Evolutionary conservation across 2,329 filamentous ascomycete species (phyloP).

Genomic region (Aspergillus brunneoviolaceus): DNA sequence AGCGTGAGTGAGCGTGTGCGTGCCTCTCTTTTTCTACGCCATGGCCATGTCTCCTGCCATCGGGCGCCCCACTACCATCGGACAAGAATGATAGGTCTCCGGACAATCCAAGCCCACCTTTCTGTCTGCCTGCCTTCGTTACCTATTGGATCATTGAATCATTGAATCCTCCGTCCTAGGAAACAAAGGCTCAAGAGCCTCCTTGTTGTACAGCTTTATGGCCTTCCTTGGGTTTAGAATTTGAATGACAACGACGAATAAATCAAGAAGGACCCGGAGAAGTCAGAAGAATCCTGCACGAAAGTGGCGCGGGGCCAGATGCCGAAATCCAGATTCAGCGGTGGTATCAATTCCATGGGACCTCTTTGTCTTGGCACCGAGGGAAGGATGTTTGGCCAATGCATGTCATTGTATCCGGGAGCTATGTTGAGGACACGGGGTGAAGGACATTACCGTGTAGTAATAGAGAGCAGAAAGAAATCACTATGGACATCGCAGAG

Average conservation of each 20-base stretch:
- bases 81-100: conserved; percentile 13
- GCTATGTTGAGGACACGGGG: background rate
- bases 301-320: background rate
- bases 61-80: conserved; percentile 10
- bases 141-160: too few species aligned
- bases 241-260: too few species aligned
- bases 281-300: background rate
- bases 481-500: background rate
- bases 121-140: background rate
- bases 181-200: background rate
- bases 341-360: background rate
- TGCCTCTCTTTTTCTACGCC: conserved; percentile 3
- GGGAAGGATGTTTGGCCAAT: background rate
- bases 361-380: background rate
- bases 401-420: background rate
- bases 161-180: background rate
- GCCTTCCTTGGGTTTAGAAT: background rate
- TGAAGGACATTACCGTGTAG: background rate
- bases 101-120: background rate
- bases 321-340: background rate
- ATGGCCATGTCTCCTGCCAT: conserved; percentile 15
- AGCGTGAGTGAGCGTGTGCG: background rate
- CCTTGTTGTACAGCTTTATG: background rate
- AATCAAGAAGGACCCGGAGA: background rate
- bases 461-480: background rate